Base-by-base conservation (phyloP, 2,329 filamentous ascomycete genomes). In the Aspergillus japonicus region DNA sequence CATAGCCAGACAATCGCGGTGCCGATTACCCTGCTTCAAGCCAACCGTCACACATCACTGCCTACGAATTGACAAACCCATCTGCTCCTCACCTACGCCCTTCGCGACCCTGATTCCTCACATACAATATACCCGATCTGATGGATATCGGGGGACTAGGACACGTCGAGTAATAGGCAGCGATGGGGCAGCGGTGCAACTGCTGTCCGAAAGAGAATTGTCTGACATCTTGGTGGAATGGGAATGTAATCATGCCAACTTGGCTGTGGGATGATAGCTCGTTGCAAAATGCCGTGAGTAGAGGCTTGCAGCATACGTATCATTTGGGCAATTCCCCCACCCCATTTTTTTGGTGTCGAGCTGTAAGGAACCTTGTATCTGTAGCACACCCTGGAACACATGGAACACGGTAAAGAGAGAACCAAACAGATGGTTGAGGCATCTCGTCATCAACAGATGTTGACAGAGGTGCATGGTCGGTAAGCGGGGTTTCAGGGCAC, bases 401-500 rank as follows among this genome's bases (percentile, higher is more conserved):
- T 44, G 6, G 39, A 35, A 16, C 12, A 35, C 33, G 12, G 33
- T 35, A 16, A 12, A 35, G 12, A 35, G 33, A 35, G 11, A 35
- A 6, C 1, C 6, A 3, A 5, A 29, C 10, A 3, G 26, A 29
- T 29, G 26, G 7, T 3, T 5, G 2, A 29, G 26, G 7, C 26
- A 29, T 29, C 26, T 29, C 7, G 7, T 29, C 26, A 29, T 29
- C 26, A 8, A 8, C 6, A 29, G 26, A 29, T 35, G 33, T 16
- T 35, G 33, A 10, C 26, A 29, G 26, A 29, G 26, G 26, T 10
- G 26, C 26, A 51, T 47, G 52, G 39, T 56, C 50, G 53, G 47
- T 61, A 59, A 61, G 61, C 61, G 61, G 59, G 53, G 56, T 59
- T 58, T 47, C 29, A 21, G 16, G 33, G 29, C 58, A 23, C 19